phyloP scores from a whole-genome alignment of 1,139 yeast genomes.

The Wickerhamomyces sp. region DNA sequence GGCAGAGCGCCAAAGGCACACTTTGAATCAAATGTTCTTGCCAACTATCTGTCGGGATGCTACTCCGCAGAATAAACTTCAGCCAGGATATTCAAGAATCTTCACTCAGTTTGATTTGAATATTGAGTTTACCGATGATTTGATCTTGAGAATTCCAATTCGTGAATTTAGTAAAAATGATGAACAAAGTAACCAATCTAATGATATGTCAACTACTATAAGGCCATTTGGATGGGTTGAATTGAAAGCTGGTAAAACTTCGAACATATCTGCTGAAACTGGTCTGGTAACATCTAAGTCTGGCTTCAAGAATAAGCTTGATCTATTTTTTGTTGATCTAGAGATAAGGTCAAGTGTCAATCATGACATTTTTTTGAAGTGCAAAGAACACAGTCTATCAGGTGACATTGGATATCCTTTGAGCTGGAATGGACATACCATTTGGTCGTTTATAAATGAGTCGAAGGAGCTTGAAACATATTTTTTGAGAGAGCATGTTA shows the following conservation, averaged over 20 bases:
- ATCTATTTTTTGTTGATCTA: slow-evolving; percentile 46
- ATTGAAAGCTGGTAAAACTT: slow-evolving; percentile 50
- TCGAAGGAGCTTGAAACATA: slow-evolving; percentile 56
- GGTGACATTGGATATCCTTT: slow-evolving; percentile 67
- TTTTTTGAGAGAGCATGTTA: slow-evolving; percentile 77
- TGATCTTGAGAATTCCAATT: slow-evolving; percentile 74
- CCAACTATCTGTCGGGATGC: slow-evolving; percentile 66
- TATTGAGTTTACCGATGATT: slow-evolving; percentile 52
- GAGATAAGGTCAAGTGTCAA: slow-evolving; percentile 82
- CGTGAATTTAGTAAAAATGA: slow-evolving; percentile 79
- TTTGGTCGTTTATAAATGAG: slow-evolving; percentile 57
- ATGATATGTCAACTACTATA: slow-evolving; percentile 31
- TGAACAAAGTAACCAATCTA: slow-evolving; percentile 28
- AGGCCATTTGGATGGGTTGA: slow-evolving; percentile 91
- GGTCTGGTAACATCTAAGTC: slow-evolving; percentile 49
- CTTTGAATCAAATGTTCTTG: slow-evolving; percentile 59
- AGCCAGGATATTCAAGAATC: slow-evolving; percentile 48
- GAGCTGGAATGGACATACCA: slow-evolving; percentile 73
- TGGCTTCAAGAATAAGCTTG: slow-evolving; percentile 58
- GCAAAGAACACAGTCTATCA: slow-evolving; percentile 51
- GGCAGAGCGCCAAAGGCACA: slow-evolving; percentile 81
- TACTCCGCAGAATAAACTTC: slow-evolving; percentile 36
- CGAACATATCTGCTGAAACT: slow-evolving; percentile 42
- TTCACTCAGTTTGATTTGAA: slow-evolving; percentile 53
- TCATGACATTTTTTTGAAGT: slow-evolving; percentile 71